Evolutionary conservation across 768 basidiomycete species (phyloP).

Genomic region (Phylloporus arenicola): DNA sequence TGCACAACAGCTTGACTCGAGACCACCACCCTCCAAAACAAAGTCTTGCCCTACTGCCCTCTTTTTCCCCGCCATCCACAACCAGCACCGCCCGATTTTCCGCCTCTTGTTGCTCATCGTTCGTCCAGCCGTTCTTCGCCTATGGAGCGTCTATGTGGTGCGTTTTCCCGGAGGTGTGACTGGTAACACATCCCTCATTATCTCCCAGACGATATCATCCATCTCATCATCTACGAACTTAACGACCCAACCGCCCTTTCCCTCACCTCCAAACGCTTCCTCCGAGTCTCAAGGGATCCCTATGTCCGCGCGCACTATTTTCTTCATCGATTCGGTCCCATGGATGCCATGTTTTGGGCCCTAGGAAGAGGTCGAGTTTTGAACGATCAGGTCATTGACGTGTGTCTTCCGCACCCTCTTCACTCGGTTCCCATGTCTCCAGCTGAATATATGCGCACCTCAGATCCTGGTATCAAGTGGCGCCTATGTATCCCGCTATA

Average conservation of each 20-base stretch:
- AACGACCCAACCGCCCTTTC: conserved; percentile 58
- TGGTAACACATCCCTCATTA: conserved; percentile 9
- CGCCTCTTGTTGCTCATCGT: neutral
- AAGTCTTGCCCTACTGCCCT: conserved; percentile 15
- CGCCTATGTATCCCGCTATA: conserved; percentile 73
- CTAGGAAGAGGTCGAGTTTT: conserved; percentile 65
- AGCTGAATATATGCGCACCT: conserved; percentile 25
- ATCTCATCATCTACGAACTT: conserved; percentile 69
- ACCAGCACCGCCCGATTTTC: conserved; percentile 1
- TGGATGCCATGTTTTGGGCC: conserved; percentile 71
- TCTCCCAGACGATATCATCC: conserved; percentile 55
- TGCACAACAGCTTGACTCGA: conserved; percentile 30
- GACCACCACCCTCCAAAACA: conserved; percentile 33
- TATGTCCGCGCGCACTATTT: conserved; percentile 78
- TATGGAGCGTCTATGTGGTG: conserved; percentile 69
- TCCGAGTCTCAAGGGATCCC: conserved; percentile 62
- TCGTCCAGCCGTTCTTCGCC: conserved; percentile 3
- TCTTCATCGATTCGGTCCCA: conserved; percentile 63
- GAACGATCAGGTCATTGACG: conserved; percentile 63
- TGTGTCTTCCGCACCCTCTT: conserved; percentile 32
- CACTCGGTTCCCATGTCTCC: conserved; percentile 15
- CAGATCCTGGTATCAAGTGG: conserved; percentile 73
- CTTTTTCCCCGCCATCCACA: neutral
- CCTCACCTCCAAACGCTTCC: conserved; percentile 52
- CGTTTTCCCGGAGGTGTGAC: conserved; percentile 25